Base-by-base conservation (phyloP, 1,139 yeast species). In the Kodamaea derodonti region DNA sequence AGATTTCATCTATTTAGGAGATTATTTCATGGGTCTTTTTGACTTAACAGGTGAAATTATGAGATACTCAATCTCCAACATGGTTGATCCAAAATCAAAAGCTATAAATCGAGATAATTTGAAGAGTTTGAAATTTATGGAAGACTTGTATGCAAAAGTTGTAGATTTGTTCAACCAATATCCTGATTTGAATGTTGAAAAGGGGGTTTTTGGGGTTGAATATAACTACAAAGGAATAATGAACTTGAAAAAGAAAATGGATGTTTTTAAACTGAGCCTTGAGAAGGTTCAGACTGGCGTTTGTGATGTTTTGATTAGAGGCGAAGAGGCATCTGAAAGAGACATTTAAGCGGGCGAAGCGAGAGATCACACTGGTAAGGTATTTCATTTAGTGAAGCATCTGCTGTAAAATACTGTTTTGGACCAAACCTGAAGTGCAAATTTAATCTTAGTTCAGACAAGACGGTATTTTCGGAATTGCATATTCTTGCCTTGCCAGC, bases 21-120 rank as follows among this genome's bases (percentile, higher is more conserved):
- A 67, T 43, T 66, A 58, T 42, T 42, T 66, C 15, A 53, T 65
- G 55, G 73, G 72, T 0, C 37, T 67, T 10, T 58, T 65, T 44
- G 73, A 67, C 42, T 49, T 66, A 34, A 64, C 72, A 0, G 73
- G 73, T 1, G 73, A 67, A 36, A 49, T 67, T 20, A 66, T 67
- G 72, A 41, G 69, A 24, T 59, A 52, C 36, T 56, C 65, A 8
- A 58, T 63, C 10, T 46, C 53, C 34, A 41, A 41, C 27, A 30
- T 47, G 32, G 42, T 38, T 18, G 44, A 41, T 13, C 47, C 44
- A 12, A 32, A 39, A 9, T 33, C 46, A 18, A 40, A 42, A 24
- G 30, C 36, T 9, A 35, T 49, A 10, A 40, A 39, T 27, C 32
- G 38, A 7, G 41, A 40, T 13, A 39, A 44, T 8, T 33, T 45